Percentiles rank a stretch among this genome's conserved stretches.
Evolutionary conservation across 768 basidiomycete species (phyloP).

Genomic region (Kwoniella sp.): DNA sequence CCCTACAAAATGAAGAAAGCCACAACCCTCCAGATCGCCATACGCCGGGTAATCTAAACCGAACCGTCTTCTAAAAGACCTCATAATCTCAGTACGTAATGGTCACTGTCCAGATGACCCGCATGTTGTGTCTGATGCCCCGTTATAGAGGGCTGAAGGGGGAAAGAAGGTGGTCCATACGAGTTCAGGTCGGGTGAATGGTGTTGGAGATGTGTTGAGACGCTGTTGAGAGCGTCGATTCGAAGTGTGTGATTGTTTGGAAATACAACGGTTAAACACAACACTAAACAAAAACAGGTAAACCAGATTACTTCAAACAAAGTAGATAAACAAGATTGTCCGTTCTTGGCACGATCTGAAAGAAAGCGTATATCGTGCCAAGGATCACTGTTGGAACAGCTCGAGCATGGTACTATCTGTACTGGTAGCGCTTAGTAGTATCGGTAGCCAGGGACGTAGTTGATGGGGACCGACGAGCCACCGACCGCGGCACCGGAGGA

Average conservation of each 20-base stretch:
- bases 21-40: neutral
- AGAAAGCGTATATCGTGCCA: neutral
- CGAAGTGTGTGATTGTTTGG: neutral
- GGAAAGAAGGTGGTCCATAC: neutral
- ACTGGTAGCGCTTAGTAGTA: conserved; percentile 20
- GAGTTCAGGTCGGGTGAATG: too few relatives aligned
- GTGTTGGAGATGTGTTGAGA: conserved; percentile 3
- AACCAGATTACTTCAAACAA: neutral
- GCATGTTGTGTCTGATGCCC: neutral
- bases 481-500: conserved; percentile 36
- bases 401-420: too few relatives aligned
- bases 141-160: conserved; percentile 16
- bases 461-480: conserved; percentile 26
- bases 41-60: neutral
- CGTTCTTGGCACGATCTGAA: neutral
- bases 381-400: neutral
- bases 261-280: conserved; percentile 7
- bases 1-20: neutral
- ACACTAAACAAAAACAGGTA: conserved; percentile 6
- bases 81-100: neutral
- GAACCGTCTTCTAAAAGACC: neutral
- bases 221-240: conserved; percentile 21
- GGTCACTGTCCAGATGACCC: neutral
- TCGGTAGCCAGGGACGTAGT: conserved; percentile 8
- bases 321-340: neutral